Evolutionary conservation across 805 yeast species (phyloP).

Genomic region (Candida hispaniensis): DNA sequence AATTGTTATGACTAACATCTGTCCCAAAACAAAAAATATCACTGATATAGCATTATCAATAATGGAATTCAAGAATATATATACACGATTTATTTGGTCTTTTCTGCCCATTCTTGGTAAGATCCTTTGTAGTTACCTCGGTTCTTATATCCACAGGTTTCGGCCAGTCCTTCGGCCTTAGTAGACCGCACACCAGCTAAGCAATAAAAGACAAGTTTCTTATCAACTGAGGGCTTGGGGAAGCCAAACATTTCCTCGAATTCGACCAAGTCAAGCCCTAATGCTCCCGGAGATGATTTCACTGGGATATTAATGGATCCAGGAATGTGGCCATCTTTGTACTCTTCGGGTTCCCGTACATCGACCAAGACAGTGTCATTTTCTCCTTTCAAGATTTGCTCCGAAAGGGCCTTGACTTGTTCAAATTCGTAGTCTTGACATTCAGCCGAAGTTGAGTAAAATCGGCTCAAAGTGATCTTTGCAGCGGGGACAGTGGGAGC

Average conservation of each 20-base stretch:
- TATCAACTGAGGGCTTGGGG: conserved; percentile 58
- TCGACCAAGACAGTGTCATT: conserved; percentile 58
- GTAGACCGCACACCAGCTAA: conserved; percentile 85
- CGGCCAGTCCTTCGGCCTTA: conserved; percentile 85
- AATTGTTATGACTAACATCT: no score
- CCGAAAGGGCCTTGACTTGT: conserved; percentile 40
- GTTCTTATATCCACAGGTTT: conserved; percentile 74
- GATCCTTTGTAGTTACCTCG: conserved; percentile 85
- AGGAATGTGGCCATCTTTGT: conserved; percentile 65
- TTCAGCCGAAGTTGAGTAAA: no score
- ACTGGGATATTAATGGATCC: conserved; percentile 79
- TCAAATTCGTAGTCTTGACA: conserved; percentile 46
- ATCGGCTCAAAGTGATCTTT: no score
- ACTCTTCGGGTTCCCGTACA: conserved; percentile 86
- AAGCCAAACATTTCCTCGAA: conserved; percentile 75
- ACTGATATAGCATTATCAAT: no score
- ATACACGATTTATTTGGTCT: conserved; percentile 29
- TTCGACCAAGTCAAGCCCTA: conserved; percentile 66
- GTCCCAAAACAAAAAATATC: no score
- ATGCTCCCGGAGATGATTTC: conserved; percentile 86
- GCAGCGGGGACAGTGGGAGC: no score
- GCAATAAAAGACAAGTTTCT: conserved; percentile 81
- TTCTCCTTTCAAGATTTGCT: conserved; percentile 28
- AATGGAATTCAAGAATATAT: conserved; percentile 1
- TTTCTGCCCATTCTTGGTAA: conserved; percentile 75